Base-by-base conservation (phyloP, 1,284 basidiomycete genomes). In the Rhodotorula glutinis region DNA sequence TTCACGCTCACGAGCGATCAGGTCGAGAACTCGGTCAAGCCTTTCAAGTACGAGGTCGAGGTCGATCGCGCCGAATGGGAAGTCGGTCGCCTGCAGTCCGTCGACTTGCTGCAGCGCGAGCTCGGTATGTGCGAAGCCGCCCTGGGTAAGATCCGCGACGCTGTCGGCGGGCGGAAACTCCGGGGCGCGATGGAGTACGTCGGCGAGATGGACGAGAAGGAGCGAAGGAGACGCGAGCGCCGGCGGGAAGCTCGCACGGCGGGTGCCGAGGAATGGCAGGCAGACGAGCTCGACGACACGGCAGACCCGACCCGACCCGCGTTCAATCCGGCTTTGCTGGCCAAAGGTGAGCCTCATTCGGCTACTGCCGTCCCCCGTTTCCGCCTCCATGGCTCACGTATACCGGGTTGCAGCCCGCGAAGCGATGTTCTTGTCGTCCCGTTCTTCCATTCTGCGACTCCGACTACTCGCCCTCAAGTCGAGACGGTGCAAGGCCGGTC, bases 11-110 rank as follows among this genome's bases (percentile, higher is more conserved):
- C 96, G 5, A 89, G 92, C 1, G 96, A 99, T 78, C 95, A 98
- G 80, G 96, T 99, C 13, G 96, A 99, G 83, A 99, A 98, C 80
- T 96, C 92, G 79, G 96, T 99, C 83, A 99, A 98, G 81, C 96
- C 96, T 41, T 98, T 88, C 85, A 98, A 98, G 82, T 97, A 97
- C 78, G 92, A 93, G 75, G 85, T 93, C 23, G 93, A 97, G 76
- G 79, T 84, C 9, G 91, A 96, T 72, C 84, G 85, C 17, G 82
- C 87, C 51, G 94, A 98, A 78, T 99, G 96, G 96, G 91, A 92
- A 75, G 77, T 82, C 4, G 95, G 95, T 0, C 82, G 94, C 44
- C 82, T 83, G 70, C 82, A 87, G 59, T 86, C 92, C 0, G 83
- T 93, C 61, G 84, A 85, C 56, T 81, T 94, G 72, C 89, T 96